Base-by-base conservation (phyloP, 2,329 filamentous ascomycete genomes). In the Colletotrichum sp. region DNA sequence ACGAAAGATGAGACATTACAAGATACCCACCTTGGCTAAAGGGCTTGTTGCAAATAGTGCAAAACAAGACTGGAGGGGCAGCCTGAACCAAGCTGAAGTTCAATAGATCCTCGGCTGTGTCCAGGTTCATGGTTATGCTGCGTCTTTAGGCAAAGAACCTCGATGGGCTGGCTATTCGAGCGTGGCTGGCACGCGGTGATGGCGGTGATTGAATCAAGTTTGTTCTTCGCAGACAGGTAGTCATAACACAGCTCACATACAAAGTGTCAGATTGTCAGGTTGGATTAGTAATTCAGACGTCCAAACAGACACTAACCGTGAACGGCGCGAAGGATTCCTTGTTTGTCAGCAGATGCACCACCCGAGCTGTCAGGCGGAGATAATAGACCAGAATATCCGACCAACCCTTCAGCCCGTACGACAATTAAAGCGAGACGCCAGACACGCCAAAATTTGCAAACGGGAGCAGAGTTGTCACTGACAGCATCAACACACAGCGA, bases 31-130 rank as follows among this genome's bases (percentile, higher is more conserved):
- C 67, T 66, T 69, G 61, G 21, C 30, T 70, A 26, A 76, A 74
- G 10, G 74, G 74, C 24, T 74, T 76, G 24, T 43, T 56, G 32
- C 74, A 76, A n/a, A 76, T 56, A 12, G 16, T 26, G 59, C 74
- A 76, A 36, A 76, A 70, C 4, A 43, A 16, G 6, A 76, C 32
- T 8, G 55, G 34, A 12, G 24, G 6, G 4, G 52, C 34, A 9
- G 34, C 21, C 18, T 34, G 28, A 36, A 48, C 14, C 13, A 55
- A 9, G 26, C 18, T 48, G 10, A 52, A 43, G 68, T 62, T 34
- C 5, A 43, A 18, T 16, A 48, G n/a, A 13, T 66, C 69, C 7
- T 36, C 36, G 24, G 34, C 34, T 36, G 59, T 38, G 13, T 63
- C 59, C 21, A 63, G 34, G n/a, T 63, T 34, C 59, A 63, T 34